Base-by-base conservation (phyloP, 495 filamentous ascomycete species). In the Durotheca rogersii region DNA sequence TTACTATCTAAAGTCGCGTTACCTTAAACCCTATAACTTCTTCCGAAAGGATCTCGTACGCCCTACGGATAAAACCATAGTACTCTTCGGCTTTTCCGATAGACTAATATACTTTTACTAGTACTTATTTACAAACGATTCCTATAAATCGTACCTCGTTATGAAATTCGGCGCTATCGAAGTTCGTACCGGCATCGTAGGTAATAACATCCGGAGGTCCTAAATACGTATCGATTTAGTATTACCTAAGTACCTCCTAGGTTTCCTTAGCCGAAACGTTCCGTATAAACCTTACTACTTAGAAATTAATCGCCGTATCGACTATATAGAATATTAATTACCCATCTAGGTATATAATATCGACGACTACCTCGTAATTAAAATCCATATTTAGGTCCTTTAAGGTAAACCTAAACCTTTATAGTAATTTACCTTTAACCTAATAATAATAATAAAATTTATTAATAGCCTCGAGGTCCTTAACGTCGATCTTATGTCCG, bases 161-260 rank as follows among this genome's bases (percentile, higher is more conserved):
- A 0, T 36, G 41, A 35, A 67, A 67, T 35, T 67, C 54, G 16
- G 39, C 54, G 4, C 17, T 51, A n/a, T 47, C 38, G 44, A 66
- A 68, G 38, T 64, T 61, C 18, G 45, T 68, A 27, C 62, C 53
- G 3, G 47, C 36, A 45, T 67, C 47, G n/a, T 41, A 16, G 16
- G 43, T 36, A 32, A 65, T 56, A 1, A 40, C 7, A 36, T 65
- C 52, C 1, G 46, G 61, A 0, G 53, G 61, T 12, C 65, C 53
- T 18, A 61, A 37, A 41, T 67, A 67, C 1, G 36, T 61, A 34
- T 67, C 41, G 16, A 67, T 64, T 62, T 42, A 67, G 38, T 47
- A 60, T 18, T 31, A 12, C 11, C 39, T 31, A 20, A 65, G 37
- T 6, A 21, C 43, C n/a, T 67, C 54, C 51, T 36, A 67, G 2